Percentiles rank a stretch among this genome's conserved stretches.
These are phyloP conservation scores for Magnolia sinica DNA, from an alignment of 164 flowering plant genomes.

Conservation along the genomic window DNA sequence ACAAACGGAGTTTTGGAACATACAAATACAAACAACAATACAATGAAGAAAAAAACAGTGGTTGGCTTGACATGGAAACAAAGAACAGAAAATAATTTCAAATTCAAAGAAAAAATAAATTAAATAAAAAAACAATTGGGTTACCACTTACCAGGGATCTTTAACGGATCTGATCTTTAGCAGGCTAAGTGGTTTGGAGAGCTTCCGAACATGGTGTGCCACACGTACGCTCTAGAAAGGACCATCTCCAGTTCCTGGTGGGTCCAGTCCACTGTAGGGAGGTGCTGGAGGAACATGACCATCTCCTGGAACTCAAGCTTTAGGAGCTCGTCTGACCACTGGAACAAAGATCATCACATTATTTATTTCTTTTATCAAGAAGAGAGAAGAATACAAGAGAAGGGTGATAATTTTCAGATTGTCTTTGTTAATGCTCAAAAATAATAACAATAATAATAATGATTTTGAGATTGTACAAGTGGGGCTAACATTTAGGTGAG, in stretches of 20 bases:
- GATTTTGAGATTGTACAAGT: not conserved
- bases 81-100: not conserved
- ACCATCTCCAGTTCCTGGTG: constrained; percentile 90
- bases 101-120: not conserved
- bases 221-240: constrained; percentile 91
- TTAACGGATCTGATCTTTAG: not conserved
- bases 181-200: constrained; percentile 79
- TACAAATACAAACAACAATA: not conserved
- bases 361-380: not conserved
- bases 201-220: constrained; percentile 91
- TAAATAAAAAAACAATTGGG: too few species aligned
- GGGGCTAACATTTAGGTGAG: not conserved
- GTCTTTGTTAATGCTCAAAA: not conserved
- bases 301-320: constrained; percentile 95
- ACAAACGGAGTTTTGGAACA: too few species aligned
- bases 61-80: not conserved
- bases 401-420: too few species aligned
- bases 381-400: not conserved
- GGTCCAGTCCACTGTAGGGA: constrained; percentile 82
- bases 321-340: constrained; percentile 92
- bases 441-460: too few species aligned
- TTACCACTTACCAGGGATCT: too few species aligned
- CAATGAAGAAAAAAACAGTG: not conserved
- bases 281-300: constrained; percentile 97
- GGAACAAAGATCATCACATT: constrained; percentile 7